These are phyloP conservation scores for Fusarium ramigenum DNA, from an alignment of 2,329 filamentous ascomycete species.

Conservation along the genomic window DNA sequence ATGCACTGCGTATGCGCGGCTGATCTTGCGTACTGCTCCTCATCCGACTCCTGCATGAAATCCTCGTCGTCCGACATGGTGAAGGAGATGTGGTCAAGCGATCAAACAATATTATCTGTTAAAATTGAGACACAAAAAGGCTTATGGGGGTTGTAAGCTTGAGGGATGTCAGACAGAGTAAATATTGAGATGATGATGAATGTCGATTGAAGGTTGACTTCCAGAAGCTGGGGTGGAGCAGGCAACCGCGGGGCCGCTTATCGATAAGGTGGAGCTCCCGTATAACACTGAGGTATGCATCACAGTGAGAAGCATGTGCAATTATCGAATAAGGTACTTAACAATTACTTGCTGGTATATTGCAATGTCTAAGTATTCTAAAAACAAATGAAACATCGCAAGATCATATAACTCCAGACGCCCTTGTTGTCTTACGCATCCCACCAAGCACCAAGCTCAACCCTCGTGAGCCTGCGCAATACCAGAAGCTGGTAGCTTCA, in stretches of 20 bases:
- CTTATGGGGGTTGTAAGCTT: neutral
- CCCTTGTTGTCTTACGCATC: neutral
- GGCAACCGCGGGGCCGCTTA: constrained; percentile 40
- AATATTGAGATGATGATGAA: constrained; percentile 15
- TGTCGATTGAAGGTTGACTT: constrained; percentile 1
- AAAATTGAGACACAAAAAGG: neutral
- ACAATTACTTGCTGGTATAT: neutral
- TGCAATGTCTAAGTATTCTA: neutral
- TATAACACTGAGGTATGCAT: neutral
- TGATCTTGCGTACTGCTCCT: constrained; percentile 52
- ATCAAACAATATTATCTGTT: neutral
- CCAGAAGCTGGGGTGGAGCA: constrained; percentile 37
- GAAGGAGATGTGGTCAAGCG: neutral
- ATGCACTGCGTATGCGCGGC: constrained; percentile 1
- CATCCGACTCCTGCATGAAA: constrained; percentile 60
- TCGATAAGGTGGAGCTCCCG: constrained; percentile 30
- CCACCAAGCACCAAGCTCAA: neutral
- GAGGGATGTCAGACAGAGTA: neutral
- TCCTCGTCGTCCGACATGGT: constrained; percentile 63
- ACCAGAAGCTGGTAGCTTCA: constrained; percentile 40
- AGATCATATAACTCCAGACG: neutral
- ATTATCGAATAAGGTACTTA: neutral
- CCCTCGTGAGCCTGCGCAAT: constrained; percentile 30
- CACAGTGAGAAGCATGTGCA: neutral
- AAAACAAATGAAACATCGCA: neutral